Conservation (phyloP, 768 basidiomycete genomes). For the Sarcodon aspratus region DNA sequence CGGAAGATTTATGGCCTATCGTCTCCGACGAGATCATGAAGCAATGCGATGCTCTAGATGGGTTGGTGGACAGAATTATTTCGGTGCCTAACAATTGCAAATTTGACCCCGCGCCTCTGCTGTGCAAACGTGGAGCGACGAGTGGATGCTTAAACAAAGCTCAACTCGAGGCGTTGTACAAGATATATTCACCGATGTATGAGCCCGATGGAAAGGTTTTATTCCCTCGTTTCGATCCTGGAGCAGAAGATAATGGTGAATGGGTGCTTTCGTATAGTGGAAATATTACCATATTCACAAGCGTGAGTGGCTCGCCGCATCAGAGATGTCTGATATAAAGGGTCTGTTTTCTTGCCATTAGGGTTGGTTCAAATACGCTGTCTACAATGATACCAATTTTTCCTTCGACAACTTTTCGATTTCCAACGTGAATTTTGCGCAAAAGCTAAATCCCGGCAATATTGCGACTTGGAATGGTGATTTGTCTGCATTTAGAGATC, state of each 20-base stretch:
- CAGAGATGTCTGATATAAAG: neutral
- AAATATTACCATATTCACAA: neutral
- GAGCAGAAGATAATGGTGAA: neutral
- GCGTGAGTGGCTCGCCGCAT: neutral
- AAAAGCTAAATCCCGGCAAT: neutral
- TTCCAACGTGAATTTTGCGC: neutral
- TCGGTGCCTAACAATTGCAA: neutral
- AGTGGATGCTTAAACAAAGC: neutral
- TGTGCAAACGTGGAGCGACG: neutral
- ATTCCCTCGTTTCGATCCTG: neutral
- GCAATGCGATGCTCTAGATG: neutral
- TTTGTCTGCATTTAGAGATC: neutral
- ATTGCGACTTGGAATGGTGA: neutral
- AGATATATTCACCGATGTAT: neutral
- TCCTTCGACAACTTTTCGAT: neutral
- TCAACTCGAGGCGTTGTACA: neutral
- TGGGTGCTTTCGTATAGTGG: neutral
- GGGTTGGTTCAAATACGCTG: neutral
- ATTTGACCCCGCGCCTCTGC: neutral
- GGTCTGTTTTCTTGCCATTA: neutral
- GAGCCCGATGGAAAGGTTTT: neutral
- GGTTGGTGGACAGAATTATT: neutral
- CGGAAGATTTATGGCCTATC: neutral
- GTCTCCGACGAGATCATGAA: neutral
- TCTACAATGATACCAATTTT: neutral